A percentile compares a stretch with the other conserved stretches of the same genome.
Conservation (phyloP, 208 protist species). For the Angomonas ambiguus region DNA sequence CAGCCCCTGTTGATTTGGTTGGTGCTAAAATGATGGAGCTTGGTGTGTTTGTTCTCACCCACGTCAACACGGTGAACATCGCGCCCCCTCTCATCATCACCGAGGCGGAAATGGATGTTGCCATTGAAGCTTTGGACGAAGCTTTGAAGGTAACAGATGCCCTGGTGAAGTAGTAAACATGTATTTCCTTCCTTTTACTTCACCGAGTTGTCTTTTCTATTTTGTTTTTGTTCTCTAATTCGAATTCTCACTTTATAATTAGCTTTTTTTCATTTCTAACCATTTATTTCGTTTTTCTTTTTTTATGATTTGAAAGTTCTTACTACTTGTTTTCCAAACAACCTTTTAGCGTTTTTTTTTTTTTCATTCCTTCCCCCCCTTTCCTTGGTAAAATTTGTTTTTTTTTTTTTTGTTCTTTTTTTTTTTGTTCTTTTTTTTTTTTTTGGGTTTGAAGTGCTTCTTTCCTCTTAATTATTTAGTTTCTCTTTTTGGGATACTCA, state of each 20-base stretch:
- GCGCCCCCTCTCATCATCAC: conserved; percentile 6
- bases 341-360: background rate
- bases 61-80: conserved; percentile 8
- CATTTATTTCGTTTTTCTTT: background rate
- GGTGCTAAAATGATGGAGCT: conserved; percentile 2
- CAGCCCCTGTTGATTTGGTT: conserved; percentile 1
- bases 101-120: conserved; percentile 3
- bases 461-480: background rate
- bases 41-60: conserved; percentile 6
- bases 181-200: background rate
- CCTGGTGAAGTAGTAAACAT: background rate
- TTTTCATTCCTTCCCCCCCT: background rate
- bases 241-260: background rate
- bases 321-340: background rate
- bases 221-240: background rate
- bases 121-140: background rate
- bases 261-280: background rate
- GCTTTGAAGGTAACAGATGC: conserved; percentile 4
- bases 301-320: background rate
- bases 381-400: background rate
- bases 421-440: background rate
- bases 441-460: background rate
- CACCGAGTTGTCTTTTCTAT: background rate
- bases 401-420: conserved; percentile 6
- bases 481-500: background rate